Base-by-base conservation (phyloP, 2,329 filamentous ascomycete species). In the Apiospora saccharicola region DNA sequence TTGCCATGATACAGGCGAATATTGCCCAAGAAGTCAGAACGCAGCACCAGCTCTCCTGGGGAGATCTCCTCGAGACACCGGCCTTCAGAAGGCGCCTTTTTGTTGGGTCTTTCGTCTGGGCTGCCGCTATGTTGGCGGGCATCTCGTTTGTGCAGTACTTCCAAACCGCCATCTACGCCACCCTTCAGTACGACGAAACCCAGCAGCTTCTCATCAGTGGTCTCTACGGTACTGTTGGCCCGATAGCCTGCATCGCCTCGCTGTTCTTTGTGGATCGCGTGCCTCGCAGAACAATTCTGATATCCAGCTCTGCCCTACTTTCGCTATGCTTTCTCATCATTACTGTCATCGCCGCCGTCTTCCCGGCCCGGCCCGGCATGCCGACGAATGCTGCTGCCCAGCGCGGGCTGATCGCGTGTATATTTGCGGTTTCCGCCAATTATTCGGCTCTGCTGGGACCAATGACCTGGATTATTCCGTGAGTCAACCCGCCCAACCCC, bases 391-490 rank as follows among this genome's bases (percentile, higher is more conserved):
- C 76, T 43, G 81, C 81, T 1, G 82, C 82, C 0, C 82, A 84
- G 57, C 75, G 79, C 0, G 82, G 80, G 0, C 76, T 84, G 0
- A 84, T 84, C 64, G 82, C 82, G 0, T 84, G 82, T 14, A 82
- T 84, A 1, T 84, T 84, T 72, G 79, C 81, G 26, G 82, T 83
- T 3, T 84, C 82, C 16, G 80, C 80, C 24, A 81, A 80, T 67
- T 81, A 81, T 69, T 81, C 80, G 7, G 82, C 82, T 22, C 75
- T 84, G 1, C 74, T 84, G 6, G 82, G 82, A 0, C 82, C 82
- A 0, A 83, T 84, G 82, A 83, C 82, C 0, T 84, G 82, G 82
- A 84, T 84, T 10, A 83, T 84, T 30, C 82, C 82, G 82, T 83
- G 43, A 73, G 81, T 79, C 46, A 12, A 71, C 14, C 14, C 16